phyloP scores from a whole-genome alignment of 1,284 basidiomycete genomes.

The Athelia sp. region DNA sequence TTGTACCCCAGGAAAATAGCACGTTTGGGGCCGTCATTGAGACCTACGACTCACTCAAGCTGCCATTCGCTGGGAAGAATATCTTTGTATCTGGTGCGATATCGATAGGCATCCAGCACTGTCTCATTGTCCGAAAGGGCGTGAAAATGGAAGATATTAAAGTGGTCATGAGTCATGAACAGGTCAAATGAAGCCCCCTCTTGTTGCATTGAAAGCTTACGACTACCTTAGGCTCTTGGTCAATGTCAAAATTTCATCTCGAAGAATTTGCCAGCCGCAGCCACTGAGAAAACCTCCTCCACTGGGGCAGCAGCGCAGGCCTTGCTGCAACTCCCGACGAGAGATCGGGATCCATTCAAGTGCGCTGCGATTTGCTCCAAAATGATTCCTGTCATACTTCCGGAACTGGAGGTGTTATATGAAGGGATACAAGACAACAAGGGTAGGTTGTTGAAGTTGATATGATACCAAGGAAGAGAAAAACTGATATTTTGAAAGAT shows the following conservation, averaged over 20 bases:
- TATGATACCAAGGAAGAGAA: not conserved
- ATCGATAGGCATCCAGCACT: conserved; percentile 60
- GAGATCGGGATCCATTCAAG: conserved; percentile 29
- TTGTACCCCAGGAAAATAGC: conserved; percentile 75
- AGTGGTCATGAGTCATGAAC: conserved; percentile 68
- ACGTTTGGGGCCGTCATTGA: conserved; percentile 71
- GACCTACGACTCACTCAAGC: conserved; percentile 61
- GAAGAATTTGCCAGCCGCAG: conserved; percentile 45
- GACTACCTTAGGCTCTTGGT: conserved; percentile 56
- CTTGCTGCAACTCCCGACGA: conserved; percentile 28
- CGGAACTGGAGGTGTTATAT: conserved; percentile 49
- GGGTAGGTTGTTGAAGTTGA: conserved; percentile 33
- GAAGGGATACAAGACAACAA: conserved; percentile 60
- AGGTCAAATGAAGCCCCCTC: conserved; percentile 36
- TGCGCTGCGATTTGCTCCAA: conserved; percentile 72
- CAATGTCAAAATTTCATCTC: conserved; percentile 63
- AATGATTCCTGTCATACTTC: conserved; percentile 52
- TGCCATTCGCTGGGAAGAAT: conserved; percentile 29
- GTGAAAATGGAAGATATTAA: conserved; percentile 46
- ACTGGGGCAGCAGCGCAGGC: conserved; percentile 64
- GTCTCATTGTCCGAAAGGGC: conserved; percentile 55
- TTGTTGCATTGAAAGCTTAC: not conserved
- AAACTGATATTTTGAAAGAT: conserved; percentile 27
- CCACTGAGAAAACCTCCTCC: conserved; percentile 51
- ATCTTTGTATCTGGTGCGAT: conserved; percentile 55